Evolutionary conservation across 257 asterid species (phyloP).

Genomic region (Solanum clarkiae): DNA sequence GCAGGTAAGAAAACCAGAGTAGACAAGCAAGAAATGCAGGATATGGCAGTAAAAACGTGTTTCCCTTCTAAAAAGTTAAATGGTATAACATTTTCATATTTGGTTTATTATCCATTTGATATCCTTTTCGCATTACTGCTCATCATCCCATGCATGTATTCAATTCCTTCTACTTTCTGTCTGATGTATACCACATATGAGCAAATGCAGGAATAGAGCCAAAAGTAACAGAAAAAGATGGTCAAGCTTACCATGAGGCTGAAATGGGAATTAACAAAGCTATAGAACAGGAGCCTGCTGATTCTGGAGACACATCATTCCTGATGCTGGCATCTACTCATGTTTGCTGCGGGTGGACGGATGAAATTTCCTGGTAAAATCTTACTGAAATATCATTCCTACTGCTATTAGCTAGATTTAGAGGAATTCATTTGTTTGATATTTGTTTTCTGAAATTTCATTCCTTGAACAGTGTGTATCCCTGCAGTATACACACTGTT

Average conservation of each 20-base stretch:
- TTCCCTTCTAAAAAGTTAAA: neutral
- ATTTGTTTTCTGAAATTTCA: neutral
- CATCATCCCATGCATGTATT: neutral
- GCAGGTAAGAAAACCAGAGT: neutral
- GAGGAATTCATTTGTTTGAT: neutral
- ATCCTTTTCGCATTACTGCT: neutral
- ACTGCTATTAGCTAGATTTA: neutral
- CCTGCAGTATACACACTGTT: neutral
- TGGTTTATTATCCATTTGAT: neutral
- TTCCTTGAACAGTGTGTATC: neutral
- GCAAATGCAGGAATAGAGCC: neutral
- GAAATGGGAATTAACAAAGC: neutral
- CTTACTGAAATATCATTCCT: neutral
- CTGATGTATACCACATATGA: neutral
- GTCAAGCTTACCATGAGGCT: neutral
- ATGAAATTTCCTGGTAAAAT: slow-evolving; percentile 6
- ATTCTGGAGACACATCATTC: neutral
- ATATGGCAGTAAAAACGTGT: neutral
- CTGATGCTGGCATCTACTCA: neutral
- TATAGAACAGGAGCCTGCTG: slow-evolving; percentile 1
- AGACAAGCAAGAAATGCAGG: neutral
- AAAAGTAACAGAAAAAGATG: neutral
- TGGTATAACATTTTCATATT: neutral
- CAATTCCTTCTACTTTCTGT: neutral
- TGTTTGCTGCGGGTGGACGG: slow-evolving; percentile 1